Evolutionary conservation across 2,329 filamentous ascomycete genomes (phyloP).

Genomic region (Hypoxylon sp.): DNA sequence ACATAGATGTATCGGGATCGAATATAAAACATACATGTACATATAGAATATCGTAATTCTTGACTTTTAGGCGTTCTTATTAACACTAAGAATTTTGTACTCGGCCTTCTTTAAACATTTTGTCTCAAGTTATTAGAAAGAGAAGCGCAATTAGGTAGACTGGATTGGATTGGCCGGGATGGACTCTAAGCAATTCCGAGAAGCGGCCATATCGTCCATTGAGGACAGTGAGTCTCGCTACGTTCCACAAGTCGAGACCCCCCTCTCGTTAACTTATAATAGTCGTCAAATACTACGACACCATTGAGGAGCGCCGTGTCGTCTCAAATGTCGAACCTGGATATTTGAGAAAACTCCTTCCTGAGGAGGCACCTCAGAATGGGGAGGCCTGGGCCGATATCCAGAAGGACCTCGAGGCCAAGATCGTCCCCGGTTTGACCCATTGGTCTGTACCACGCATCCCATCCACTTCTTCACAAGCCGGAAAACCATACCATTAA

Average conservation of each 20-base stretch:
- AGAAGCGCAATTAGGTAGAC: background rate
- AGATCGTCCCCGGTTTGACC: conserved; percentile 92
- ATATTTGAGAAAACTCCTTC: conserved; percentile 86
- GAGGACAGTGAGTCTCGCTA: conserved; percentile 78
- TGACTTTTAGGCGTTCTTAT: background rate
- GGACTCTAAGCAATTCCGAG: conserved; percentile 83
- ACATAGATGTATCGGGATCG: conserved; percentile 2
- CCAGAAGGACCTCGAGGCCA: conserved; percentile 83
- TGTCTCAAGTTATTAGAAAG: background rate
- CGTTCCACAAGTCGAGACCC: conserved; percentile 14
- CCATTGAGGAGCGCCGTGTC: conserved; percentile 77
- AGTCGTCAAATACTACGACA: conserved; percentile 90
- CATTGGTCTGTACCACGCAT: conserved; percentile 74
- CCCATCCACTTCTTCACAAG: conserved; percentile 3
- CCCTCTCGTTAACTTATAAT: conserved; percentile 29
- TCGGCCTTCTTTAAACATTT: background rate
- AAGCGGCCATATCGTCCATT: conserved; percentile 82
- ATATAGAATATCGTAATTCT: conserved; percentile 9
- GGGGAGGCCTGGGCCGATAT: conserved; percentile 84
- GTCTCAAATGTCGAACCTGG: conserved; percentile 85
- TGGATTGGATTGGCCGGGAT: conserved; percentile 61
- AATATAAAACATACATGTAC: conserved; percentile 13
- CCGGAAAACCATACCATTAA: background rate
- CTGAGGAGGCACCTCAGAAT: conserved; percentile 72
- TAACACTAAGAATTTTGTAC: background rate